Evolutionary conservation across 768 basidiomycete species (phyloP), one percentile per base, ranked within the genome.

Genomic region (Kwoniella europaea): DNA sequence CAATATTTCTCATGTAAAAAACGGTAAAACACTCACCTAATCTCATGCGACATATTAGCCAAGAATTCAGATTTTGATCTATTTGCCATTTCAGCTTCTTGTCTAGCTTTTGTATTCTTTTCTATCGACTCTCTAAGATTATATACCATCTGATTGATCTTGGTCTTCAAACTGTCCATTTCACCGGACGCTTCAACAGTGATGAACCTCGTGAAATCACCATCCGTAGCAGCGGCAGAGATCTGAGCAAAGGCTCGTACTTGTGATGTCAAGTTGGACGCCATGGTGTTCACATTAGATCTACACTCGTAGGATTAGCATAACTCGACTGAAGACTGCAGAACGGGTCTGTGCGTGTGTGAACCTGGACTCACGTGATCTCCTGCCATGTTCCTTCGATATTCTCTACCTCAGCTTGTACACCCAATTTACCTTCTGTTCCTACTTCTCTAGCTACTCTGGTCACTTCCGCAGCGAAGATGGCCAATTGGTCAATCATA

Each of bases 241-340:
- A 98, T 98, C 84, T 98, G 97, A 1, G 95, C 97, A 79, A 99
- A 99, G 5, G 96, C 97, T 83, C 97, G 91, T 60, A 99, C 97
- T 74, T 79, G 79, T 2, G 81, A 79, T 20, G 79, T 80, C 54
- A 80, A 67, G 66, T 78, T 79, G 29, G 74, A 77, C 5, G 81
- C 96, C 96, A 99, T 98, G 12, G 92, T 96, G 83, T 98, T 99
- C 74, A 98, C 96, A 65, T 94, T 94, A 78, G 93, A 88, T 16
- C 94, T 95, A 75, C 12, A 50, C 16, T 58, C 42, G 1, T 15
- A 13, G 7, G 46, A 13, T 18, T 4, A 15, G 42, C 10, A 27
- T 16, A 27, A 10, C 44, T 12, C 10, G 46, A 35, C 35, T 35
- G 35, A 35, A 35, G 35, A 35, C 35, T 35, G 35, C 7, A 35